Conservation (phyloP, 768 basidiomycete species). For the Kwoniella sp. region DNA sequence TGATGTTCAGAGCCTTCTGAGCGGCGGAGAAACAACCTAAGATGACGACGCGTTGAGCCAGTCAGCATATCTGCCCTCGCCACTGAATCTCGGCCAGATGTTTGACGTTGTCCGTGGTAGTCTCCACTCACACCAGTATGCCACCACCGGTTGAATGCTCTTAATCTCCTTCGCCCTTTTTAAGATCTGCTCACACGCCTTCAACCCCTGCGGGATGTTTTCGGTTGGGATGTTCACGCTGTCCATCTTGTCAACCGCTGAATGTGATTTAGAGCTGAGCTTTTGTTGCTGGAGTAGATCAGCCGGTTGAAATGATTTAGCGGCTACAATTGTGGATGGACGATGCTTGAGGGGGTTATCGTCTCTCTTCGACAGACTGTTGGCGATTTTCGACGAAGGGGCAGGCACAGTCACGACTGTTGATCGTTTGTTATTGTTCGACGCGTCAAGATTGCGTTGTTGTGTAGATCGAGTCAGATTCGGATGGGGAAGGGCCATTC, state of each 20-base stretch:
- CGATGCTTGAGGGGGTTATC: not conserved
- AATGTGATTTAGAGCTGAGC: not conserved
- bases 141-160: slow-evolving; percentile 77
- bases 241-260: slow-evolving; percentile 35
- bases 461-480: not conserved
- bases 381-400: not conserved
- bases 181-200: slow-evolving; percentile 72
- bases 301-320: not conserved
- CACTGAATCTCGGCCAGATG: too few species aligned
- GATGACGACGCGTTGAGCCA: too few species aligned
- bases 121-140: slow-evolving; percentile 85
- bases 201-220: slow-evolving; percentile 56
- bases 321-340: not conserved
- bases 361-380: not conserved
- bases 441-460: not conserved
- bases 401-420: not conserved
- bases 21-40: slow-evolving; percentile 91
- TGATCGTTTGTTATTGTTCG: not conserved
- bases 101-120: not conserved
- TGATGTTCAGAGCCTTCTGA: slow-evolving; percentile 72
- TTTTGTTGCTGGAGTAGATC: not conserved
- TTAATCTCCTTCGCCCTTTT: slow-evolving; percentile 88
- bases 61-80: too few species aligned
- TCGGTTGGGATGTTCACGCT: slow-evolving; percentile 48
- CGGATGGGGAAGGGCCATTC: not conserved